Evolutionary conservation across 495 filamentous ascomycete species (phyloP), one percentile per base, ranked within the genome.

Genomic region (Penicillium pulvis): DNA sequence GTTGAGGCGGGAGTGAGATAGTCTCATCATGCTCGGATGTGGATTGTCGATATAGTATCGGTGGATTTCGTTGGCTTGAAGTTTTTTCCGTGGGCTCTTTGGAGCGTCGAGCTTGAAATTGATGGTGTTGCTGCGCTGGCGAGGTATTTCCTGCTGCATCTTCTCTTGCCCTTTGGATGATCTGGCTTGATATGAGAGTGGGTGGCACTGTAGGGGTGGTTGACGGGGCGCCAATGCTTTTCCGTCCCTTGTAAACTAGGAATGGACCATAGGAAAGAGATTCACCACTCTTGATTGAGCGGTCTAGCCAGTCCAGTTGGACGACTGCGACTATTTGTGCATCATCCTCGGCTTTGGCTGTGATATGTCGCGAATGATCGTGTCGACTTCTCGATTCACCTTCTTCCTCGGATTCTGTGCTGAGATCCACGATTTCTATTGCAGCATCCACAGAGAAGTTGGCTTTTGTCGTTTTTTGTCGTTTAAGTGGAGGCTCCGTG

Each of bases 281-380:
- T 16, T 61, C 62, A 6, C 81, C 78, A 1, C 76, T 68, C 39
- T 75, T 68, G 12, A 92, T 54, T 11, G 85, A 92, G 24, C 84
- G 78, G 8, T 82, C 74, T 31, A 95, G 80, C 93, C 93, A 98
- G 3, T 84, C 74, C 0, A 94, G 71, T 63, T 84, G 91, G 24
- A 94, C 78, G 19, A 97, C 88, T 53, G 78, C 84, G 59, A 95
- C 67, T 3, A 70, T 73, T 17, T 79, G 71, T 9, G 42, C 47
- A 4, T 61, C 44, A 11, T 26, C 35, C 3, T 51, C 26, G 7
- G 39, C 23, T 14, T 16, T 17, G 24, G n/a, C 16, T n/a, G 11
- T 4, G 41, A 17, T 16, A 5, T 39, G 30, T 33, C 48, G 44
- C 39, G 58, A 48, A 11, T 14, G 31, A 57, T 49, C 14, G 2